phyloP scores from a whole-genome alignment of 345 rosid species.

The Salix purpurea region DNA sequence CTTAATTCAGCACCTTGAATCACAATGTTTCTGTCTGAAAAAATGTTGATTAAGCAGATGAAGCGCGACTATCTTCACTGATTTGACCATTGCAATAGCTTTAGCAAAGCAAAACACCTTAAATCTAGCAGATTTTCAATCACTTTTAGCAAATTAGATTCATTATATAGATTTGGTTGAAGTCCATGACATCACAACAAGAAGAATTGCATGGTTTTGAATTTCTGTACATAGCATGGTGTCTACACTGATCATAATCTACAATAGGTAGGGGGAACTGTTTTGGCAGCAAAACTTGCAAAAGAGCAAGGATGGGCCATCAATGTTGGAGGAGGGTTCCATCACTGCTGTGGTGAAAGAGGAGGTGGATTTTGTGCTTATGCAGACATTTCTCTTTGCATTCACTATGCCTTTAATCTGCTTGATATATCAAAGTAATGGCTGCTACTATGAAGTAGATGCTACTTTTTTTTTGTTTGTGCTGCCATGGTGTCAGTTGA shows the following conservation, averaged over 20 bases:
- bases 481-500: slow-evolving; percentile 4
- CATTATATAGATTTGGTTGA: too few species aligned
- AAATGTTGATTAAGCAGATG: too few species aligned
- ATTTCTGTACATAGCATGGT: too few species aligned
- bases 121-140: too few species aligned
- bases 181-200: too few species aligned
- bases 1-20: too few species aligned
- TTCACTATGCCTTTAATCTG: slow-evolving; percentile 67
- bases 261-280: slow-evolving; percentile 84
- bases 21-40: too few species aligned
- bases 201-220: too few species aligned
- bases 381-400: slow-evolving; percentile 88
- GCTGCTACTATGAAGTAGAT: slow-evolving; percentile 1
- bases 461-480: background rate
- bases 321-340: slow-evolving; percentile 95
- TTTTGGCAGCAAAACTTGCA: slow-evolving; percentile 86
- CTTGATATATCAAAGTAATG: slow-evolving; percentile 65
- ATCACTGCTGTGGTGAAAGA: slow-evolving; percentile 74
- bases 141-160: too few species aligned
- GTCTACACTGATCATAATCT: background rate
- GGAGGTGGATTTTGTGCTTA: slow-evolving; percentile 96
- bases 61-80: too few species aligned
- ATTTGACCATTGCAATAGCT: too few species aligned
- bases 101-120: too few species aligned
- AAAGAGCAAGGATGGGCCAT: slow-evolving; percentile 90